These are phyloP conservation scores for Aspergillus funiculosus DNA, from an alignment of 495 filamentous ascomycete species.

Conservation along the genomic window DNA sequence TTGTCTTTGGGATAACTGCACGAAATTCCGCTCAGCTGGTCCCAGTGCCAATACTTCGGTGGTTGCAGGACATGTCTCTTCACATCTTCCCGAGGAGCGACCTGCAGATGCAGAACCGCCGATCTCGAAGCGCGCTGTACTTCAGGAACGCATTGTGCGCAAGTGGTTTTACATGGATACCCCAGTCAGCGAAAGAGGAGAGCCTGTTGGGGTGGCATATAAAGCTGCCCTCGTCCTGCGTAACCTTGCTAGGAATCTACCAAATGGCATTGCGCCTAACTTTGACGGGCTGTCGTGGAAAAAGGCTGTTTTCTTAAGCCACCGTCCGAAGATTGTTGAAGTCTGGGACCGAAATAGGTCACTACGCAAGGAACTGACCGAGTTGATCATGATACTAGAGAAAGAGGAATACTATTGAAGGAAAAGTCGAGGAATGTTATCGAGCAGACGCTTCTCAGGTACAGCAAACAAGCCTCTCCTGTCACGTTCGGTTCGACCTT, in stretches of 20 bases:
- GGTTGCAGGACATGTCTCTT: conserved; percentile 44
- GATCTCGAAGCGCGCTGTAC: conserved; percentile 34
- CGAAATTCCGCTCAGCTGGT: conserved; percentile 34
- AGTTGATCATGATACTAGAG: conserved; percentile 43
- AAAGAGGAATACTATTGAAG: conserved; percentile 37
- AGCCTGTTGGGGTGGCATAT: conserved; percentile 79
- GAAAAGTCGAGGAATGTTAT: neutral
- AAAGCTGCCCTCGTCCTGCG: conserved; percentile 79
- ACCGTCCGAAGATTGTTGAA: conserved; percentile 40
- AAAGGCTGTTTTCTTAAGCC: conserved; percentile 38
- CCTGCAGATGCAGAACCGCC: conserved; percentile 41
- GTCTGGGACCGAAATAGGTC: conserved; percentile 41
- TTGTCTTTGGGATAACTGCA: conserved; percentile 37
- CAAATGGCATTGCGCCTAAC: conserved; percentile 33
- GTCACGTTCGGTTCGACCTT: no score
- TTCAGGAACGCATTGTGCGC: conserved; percentile 41
- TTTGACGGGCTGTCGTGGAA: conserved; percentile 37
- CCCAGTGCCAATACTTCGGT: conserved; percentile 39
- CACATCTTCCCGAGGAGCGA: conserved; percentile 50
- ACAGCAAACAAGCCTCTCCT: no score
- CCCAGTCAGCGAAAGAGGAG: conserved; percentile 68
- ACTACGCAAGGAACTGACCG: conserved; percentile 40
- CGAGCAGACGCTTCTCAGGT: neutral
- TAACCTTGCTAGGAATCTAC: conserved; percentile 76
- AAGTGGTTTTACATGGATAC: conserved; percentile 56